Conservation (phyloP, 495 filamentous ascomycete species). For the Aspergillus kassunensis region DNA sequence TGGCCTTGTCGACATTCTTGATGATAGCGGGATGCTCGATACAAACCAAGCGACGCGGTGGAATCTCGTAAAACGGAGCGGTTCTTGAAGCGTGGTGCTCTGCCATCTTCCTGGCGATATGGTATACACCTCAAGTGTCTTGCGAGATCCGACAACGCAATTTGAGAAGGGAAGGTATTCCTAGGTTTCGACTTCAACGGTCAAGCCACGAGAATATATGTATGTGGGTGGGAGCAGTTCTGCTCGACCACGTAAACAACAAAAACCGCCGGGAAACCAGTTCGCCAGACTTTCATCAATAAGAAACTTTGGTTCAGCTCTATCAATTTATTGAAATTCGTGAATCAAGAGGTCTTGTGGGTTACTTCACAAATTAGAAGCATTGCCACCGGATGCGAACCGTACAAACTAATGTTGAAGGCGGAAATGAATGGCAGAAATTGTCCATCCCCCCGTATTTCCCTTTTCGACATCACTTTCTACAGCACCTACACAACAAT, state of each 20-base stretch:
- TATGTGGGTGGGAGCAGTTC: too few relatives aligned
- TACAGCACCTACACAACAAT: too few relatives aligned
- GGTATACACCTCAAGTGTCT: not conserved
- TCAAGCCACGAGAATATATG: too few relatives aligned
- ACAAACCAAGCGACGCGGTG: constrained; percentile 60
- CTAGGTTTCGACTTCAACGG: too few relatives aligned
- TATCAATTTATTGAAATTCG: too few relatives aligned
- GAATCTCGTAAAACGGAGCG: constrained; percentile 57
- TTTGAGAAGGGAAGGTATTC: too few relatives aligned
- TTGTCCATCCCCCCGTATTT: not conserved
- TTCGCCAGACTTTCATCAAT: too few relatives aligned
- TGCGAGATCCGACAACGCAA: too few relatives aligned
- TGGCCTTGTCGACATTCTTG: constrained; percentile 73
- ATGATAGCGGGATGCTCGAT: constrained; percentile 88
- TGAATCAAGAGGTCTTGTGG: too few relatives aligned
- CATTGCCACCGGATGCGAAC: not conserved
- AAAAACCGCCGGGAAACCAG: too few relatives aligned
- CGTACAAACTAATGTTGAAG: not conserved
- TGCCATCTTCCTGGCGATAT: constrained; percentile 13
- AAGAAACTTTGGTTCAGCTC: too few relatives aligned
- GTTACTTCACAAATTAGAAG: not conserved
- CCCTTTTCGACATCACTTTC: not conserved
- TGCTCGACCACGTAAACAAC: too few relatives aligned
- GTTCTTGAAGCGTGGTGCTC: constrained; percentile 23
- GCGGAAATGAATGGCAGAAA: not conserved